Conservation (phyloP, 495 filamentous ascomycete species). For the Symbiotaphrina buchneri region DNA sequence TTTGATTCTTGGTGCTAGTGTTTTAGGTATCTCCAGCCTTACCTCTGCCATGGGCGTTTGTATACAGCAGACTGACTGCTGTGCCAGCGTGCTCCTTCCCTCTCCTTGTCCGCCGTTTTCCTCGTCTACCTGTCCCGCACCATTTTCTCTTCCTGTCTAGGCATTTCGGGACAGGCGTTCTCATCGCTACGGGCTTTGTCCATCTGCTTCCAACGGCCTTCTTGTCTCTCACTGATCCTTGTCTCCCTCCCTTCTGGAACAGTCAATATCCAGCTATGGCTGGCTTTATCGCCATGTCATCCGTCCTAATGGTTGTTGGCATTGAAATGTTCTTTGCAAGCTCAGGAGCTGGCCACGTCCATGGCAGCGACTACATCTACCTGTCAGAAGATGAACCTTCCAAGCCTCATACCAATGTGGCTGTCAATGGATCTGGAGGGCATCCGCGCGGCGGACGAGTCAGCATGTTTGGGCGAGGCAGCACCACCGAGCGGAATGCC, state of each 20-base stretch:
- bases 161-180: constrained; percentile 70
- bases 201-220: constrained; percentile 71
- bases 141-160: constrained; percentile 49
- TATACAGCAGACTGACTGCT: constrained; percentile 2
- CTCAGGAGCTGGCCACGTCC: constrained; percentile 26
- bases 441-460: too few species aligned
- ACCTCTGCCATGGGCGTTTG: not conserved
- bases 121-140: constrained; percentile 14
- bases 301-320: constrained; percentile 48
- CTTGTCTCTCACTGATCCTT: constrained; percentile 55
- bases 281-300: constrained; percentile 55
- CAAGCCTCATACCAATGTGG: not conserved
- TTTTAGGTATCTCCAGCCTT: constrained; percentile 45
- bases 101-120: constrained; percentile 26
- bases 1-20: constrained; percentile 49
- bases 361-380: constrained; percentile 22
- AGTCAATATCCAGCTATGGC: constrained; percentile 51
- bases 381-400: constrained; percentile 11
- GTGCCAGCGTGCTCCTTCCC: constrained; percentile 27
- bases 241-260: constrained; percentile 55
- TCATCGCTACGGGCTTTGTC: constrained; percentile 79
- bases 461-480: too few species aligned
- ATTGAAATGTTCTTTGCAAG: constrained; percentile 57
- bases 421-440: not conserved
- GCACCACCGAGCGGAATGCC: constrained; percentile 7